Base-by-base conservation (phyloP, 2,329 filamentous ascomycete species). In the Alternaria angustiovoidea region DNA sequence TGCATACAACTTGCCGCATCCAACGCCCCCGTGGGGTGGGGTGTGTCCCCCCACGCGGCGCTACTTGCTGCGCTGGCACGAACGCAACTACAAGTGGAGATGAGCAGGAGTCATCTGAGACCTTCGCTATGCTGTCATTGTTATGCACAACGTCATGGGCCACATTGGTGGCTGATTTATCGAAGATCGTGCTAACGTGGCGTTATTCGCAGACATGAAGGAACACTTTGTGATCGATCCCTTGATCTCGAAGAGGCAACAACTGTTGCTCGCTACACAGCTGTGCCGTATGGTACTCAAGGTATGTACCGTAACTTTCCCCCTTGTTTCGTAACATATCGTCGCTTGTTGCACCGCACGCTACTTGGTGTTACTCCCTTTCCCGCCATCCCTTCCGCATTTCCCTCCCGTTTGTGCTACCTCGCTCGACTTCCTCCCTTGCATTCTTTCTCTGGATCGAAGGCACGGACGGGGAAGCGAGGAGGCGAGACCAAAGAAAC, bases 201-300 rank as follows among this genome's bases (percentile, higher is more conserved):
- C 59, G 54, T 51, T 59, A 51, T 59, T 57, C 58, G 49, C 75
- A 89, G 89, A 98, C 82, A 99, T 99, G 95, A 94, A 91, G 83
- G 89, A 97, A 71, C 92, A 95, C 68, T 99, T 99, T 80, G 95
- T 97, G 68, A 98, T 99, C 77, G 95, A 99, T 78, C 96, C 95
- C 54, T 84, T 99, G 75, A 99, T 99, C 78, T 95, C 95, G 72
- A 99, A 99, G 87, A 91, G 92, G 81, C 94, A 97, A 83, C 95
- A 99, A 82, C 87, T 99, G 62, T 88, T 97, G 83, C 87, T 99
- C 67, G 95, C 95, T 32, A 99, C 96, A 53, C 95, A 99, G 84
- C 85, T 99, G 69, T 98, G 95, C 85, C 89, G 95, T 69, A 98
- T 99, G 94, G 75, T 78, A 44, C 68, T 78, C 61, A 72, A 87